Evolutionary conservation across 2,329 filamentous ascomycete genomes (phyloP).

Genomic region (Colletotrichum cereale): DNA sequence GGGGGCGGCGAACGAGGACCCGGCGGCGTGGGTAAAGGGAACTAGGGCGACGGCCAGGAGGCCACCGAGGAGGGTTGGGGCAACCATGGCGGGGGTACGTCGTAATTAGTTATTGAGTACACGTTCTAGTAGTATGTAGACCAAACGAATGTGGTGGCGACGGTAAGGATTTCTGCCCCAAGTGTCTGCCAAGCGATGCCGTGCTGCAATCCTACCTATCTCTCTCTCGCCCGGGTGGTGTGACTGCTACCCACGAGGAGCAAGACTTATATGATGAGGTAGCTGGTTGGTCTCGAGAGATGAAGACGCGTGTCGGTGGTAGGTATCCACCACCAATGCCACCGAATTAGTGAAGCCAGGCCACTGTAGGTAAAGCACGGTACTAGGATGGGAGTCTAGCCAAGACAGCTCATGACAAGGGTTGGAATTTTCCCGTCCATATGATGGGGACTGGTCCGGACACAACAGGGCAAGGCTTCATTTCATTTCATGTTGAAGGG

Average conservation of each 20-base stretch:
- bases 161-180: constrained; percentile 19
- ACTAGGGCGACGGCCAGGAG: constrained; percentile 38
- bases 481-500: background rate
- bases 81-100: constrained; percentile 27
- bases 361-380: constrained; percentile 23
- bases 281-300: background rate
- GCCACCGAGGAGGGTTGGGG: constrained; percentile 34
- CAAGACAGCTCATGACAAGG: constrained; percentile 20
- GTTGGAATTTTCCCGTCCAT: constrained; percentile 33
- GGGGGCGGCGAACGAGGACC: constrained; percentile 8
- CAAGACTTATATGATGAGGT: constrained; percentile 32
- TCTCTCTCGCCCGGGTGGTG: background rate
- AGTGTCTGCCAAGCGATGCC: constrained; percentile 30
- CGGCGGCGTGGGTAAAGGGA: constrained; percentile 27
- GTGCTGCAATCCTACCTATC: background rate
- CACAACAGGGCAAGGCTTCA: constrained; percentile 3
- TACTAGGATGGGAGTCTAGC: constrained; percentile 21
- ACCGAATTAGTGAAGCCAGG: constrained; percentile 7
- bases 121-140: background rate
- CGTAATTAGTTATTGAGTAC: too few relatives aligned
- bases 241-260: constrained; percentile 18
- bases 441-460: constrained; percentile 2
- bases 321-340: constrained; percentile 24
- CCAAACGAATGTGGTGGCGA: background rate
- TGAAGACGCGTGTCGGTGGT: background rate